Evolutionary conservation across 2,329 filamentous ascomycete species (phyloP), one percentile per base, ranked within the genome.

Genomic region (Alternaria gaisen): DNA sequence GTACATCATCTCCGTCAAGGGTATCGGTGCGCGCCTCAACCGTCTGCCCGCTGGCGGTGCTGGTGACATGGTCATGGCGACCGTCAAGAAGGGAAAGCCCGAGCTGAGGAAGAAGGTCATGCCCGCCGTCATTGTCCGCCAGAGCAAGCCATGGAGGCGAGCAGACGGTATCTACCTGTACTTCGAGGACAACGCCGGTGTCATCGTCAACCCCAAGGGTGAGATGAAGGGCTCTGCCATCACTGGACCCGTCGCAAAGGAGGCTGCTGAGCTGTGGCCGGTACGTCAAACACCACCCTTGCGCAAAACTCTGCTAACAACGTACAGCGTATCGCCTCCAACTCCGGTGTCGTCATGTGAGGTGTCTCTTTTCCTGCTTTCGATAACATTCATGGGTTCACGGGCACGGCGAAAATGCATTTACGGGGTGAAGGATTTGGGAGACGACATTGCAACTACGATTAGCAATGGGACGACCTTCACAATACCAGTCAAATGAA

Each of bases 151-250:
- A 79, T 99, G 95, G 95, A 94, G 95, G 89, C 91, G 95, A 83
- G 91, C 92, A 77, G 95, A 99, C 83, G 96, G 95, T 85, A 92
- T 98, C 80, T 99, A 93, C 89, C 90, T 99, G 77, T 99, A 99
- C 90, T 99, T 99, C 81, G 95, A 99, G 92, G 96, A 99, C 86
- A 99, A 99, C 85, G 95, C 95, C 83, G 95, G 95, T 90, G 95
- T 99, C 80, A 99, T 99, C 80, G 95, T 99, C 88, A 99, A 99
- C 89, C 93, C 94, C 85, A 99, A 99, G 92, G 95, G 95, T 86
- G 95, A 99, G 88, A 99, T 99, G 95, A 99, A 99, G 91, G 95
- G 95, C 82, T 97, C 93, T 72, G 95, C 95, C 83, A 99, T 99
- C 83, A 99, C 95, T 77, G 95, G 95, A 77, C 95, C 95, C 78